Conservation (phyloP, 2,329 filamentous ascomycete species). For the Verticillium albo-atrum region DNA sequence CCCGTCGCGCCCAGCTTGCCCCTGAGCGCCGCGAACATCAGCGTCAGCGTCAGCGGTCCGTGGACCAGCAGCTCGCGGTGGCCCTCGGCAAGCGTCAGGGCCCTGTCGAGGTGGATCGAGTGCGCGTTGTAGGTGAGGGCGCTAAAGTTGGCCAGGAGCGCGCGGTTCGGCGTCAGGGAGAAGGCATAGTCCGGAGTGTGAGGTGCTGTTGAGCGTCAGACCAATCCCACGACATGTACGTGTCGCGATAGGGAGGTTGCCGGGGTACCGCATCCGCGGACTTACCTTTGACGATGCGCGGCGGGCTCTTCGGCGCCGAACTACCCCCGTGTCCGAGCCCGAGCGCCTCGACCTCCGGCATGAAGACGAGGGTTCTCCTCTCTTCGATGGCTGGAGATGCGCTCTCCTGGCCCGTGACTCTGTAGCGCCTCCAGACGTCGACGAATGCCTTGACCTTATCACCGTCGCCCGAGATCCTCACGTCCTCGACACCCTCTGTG, state of each 20-base stretch:
- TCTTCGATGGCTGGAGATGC: conserved; percentile 33
- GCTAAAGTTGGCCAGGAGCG: conserved; percentile 83
- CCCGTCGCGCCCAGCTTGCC: conserved; percentile 11
- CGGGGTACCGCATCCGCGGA: too few species aligned
- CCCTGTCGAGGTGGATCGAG: conserved; percentile 76
- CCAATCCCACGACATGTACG: too few species aligned
- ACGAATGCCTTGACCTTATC: conserved; percentile 43
- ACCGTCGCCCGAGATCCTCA: conserved; percentile 24
- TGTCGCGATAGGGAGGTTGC: too few species aligned
- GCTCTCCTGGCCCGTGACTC: conserved; percentile 15
- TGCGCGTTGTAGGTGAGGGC: conserved; percentile 92
- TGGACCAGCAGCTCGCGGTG: conserved; percentile 77
- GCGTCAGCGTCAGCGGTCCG: conserved; percentile 73
- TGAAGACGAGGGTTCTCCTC: conserved; percentile 47
- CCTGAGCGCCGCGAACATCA: conserved; percentile 66
- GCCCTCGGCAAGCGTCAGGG: conserved; percentile 69
- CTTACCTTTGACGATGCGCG: conserved; percentile 18
- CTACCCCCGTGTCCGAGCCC: conserved; percentile 10
- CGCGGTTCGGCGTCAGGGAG: conserved; percentile 59
- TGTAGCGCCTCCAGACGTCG: conserved; percentile 44
- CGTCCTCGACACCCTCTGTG: conserved; percentile 38
- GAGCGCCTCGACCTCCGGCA: conserved; percentile 26
- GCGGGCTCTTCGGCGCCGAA: conserved; percentile 1
- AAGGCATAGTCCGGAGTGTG: conserved; percentile 34
- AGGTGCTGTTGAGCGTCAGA: conserved; percentile 24